Base-by-base conservation (phyloP, 163 green algal genomes). In the Prototheca wickerhamii region DNA sequence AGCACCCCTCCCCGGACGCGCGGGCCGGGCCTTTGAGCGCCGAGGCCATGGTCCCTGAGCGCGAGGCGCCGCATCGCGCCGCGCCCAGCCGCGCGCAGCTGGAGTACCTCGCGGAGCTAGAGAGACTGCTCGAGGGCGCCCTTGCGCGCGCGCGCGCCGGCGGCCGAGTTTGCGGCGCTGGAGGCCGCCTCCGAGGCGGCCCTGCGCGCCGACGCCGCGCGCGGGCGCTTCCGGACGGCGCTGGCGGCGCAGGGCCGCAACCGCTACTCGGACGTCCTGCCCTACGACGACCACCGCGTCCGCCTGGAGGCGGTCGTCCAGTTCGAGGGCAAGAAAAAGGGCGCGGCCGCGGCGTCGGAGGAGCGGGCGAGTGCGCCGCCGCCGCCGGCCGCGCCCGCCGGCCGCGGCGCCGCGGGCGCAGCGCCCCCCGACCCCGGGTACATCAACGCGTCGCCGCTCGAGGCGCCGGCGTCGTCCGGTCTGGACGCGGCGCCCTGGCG, bases 181-280 rank as follows among this genome's bases (percentile, higher is more conserved):
- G 55, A 31, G 64, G 40, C 30, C n/a, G 25, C n/a, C 23, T 29
- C 12, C 0, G 31, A 58, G 26, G 50, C 59, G 35, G 29, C 42
- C 28, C 8, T 35, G 10, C 25, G 28, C 5, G 21, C 4, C 23
- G 46, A 4, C 30, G 25, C 40, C 5, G 10, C 31, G 29, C 4
- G 15, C 34, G 25, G n/a, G 29, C 34, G 23, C n/a, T 51, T 40
- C 37, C 31, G 29, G 35, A 23, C 35, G 8, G 30, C 15, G 12
- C 2, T 31, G n/a, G 35, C 17, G 25, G 5, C 15, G 12, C 20
- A 55, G 20, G 4, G 28, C 34, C 62, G 62, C 58, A 84, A 84
- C 44, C 76, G 89, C 15, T 96, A 95, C 73, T 60, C 57, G 26
- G 86, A 95, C 63, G 84, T 96, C 0, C 66, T 96, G 33, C 88